Conservation (phyloP, 2,329 filamentous ascomycete genomes). For the Penicillium janthinellum region DNA sequence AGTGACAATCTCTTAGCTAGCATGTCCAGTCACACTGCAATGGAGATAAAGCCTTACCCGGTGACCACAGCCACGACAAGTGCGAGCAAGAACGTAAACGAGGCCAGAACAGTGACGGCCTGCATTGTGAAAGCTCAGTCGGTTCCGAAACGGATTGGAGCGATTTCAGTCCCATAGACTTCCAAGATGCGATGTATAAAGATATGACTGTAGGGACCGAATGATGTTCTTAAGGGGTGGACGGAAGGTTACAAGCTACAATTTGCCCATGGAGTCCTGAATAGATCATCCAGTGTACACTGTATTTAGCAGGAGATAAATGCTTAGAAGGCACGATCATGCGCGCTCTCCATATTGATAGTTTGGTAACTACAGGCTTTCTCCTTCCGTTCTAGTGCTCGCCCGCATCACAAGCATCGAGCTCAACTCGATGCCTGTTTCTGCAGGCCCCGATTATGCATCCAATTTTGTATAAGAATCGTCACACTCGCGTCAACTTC, state of each 20-base stretch:
- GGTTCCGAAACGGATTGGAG: neutral
- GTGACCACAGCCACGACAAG: conserved; percentile 9
- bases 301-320: neutral
- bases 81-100: conserved; percentile 17
- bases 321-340: neutral
- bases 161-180: no score
- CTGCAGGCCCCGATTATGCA: no score
- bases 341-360: neutral
- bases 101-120: conserved; percentile 16
- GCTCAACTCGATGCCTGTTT: no score
- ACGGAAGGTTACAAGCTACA: neutral
- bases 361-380: neutral
- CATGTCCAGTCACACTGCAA: neutral
- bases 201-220: neutral
- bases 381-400: neutral
- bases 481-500: no score
- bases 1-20: neutral
- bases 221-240: neutral
- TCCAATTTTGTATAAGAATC: no score
- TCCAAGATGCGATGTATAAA: neutral
- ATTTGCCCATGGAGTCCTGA: no score
- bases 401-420: no score
- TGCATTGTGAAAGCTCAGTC: conserved; percentile 5
- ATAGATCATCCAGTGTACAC: neutral
- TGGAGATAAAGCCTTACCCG: conserved; percentile 11